A percentile compares a stretch with the other conserved stretches of the same genome.
phyloP scores from a whole-genome alignment of 805 yeast genomes.

The Yarrowia deformans region DNA sequence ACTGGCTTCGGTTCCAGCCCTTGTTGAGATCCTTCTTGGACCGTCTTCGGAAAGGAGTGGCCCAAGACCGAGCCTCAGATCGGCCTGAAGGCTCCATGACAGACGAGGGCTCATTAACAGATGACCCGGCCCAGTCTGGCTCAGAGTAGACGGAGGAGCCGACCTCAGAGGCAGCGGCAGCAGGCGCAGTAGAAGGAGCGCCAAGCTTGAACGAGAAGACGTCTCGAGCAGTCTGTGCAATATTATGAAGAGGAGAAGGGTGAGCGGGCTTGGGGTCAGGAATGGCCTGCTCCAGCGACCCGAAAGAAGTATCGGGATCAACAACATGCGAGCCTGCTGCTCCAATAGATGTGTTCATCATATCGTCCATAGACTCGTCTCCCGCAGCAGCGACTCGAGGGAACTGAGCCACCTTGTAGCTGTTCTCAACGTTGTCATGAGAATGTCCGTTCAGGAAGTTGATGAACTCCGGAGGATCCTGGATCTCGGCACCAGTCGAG shows the following conservation, averaged over 20 bases:
- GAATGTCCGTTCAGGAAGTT: conserved; percentile 61
- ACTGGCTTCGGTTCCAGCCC: conserved; percentile 44
- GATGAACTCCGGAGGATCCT: conserved; percentile 66
- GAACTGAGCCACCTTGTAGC: conserved; percentile 51
- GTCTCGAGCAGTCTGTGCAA: conserved; percentile 32
- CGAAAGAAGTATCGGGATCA: conserved; percentile 42
- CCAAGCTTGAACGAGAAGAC: conserved; percentile 35
- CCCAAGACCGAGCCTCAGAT: conserved; percentile 50
- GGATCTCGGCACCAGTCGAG: conserved; percentile 71
- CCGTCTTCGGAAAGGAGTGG: conserved; percentile 55
- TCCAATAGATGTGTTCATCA: conserved; percentile 38
- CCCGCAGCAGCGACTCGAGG: conserved; percentile 42
- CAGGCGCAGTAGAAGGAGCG: not conserved
- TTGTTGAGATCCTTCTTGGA: conserved; percentile 49
- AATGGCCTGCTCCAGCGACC: conserved; percentile 43
- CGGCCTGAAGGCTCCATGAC: conserved; percentile 12
- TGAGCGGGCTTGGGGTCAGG: conserved; percentile 29
- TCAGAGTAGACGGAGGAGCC: conserved; percentile 27
- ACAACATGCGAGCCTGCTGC: conserved; percentile 40
- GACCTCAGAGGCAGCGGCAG: not conserved
- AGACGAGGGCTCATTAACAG: conserved; percentile 13
- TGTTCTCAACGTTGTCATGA: conserved; percentile 47
- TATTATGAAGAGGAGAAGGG: conserved; percentile 34
- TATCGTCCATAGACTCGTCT: conserved; percentile 40
- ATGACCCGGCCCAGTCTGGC: conserved; percentile 19